Evolutionary conservation across 768 basidiomycete genomes (phyloP), one percentile per base, ranked within the genome.

Genomic region (Tulasnella sp.): DNA sequence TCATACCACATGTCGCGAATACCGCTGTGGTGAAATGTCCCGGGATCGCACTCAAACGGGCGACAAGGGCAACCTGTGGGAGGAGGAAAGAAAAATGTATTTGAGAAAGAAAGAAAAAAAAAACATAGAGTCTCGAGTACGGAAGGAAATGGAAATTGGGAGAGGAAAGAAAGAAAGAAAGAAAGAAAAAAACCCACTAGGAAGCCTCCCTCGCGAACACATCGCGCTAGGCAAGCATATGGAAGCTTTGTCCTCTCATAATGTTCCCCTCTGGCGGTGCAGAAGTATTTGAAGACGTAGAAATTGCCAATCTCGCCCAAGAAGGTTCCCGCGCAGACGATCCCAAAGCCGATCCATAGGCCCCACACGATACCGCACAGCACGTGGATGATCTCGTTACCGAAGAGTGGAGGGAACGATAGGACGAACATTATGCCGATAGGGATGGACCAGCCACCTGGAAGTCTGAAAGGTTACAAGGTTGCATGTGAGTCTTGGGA

Each of bases 321-420:
- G 64, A 91, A 82, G 0, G 90, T 92, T 0, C 89, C 87, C 5
- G 82, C 86, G 2, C 80, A 79, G 17, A 89, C 87, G 66, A 96
- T 93, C 0, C 72, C 92, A 65, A 94, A 94, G 2, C 92, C 92
- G 22, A 77, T 66, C 77, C 92, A 84, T 1, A 92, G 73, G 2
- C 89, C 91, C 89, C 90, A 96, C 2, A 94, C 87, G 31, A 94
- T 70, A 17, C 92, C 92, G 65, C 89, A 91, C 5, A 94, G 74
- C 34, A 93, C 78, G 22, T 88, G 87, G 42, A 94, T 76, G 58
- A 94, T 87, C 75, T 94, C 92, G 63, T 94, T 92, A 4, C 92
- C 92, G 66, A 92, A 92, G 17, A 94, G 79, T 0, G 90, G 90
- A 59, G 90, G 90, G 68, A 92, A 91, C 0, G 88, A 90, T 27